Percentiles rank a stretch among this genome's conserved stretches.
phyloP scores from a whole-genome alignment of 1,284 basidiomycete species.

The Cryptococcus floricola region DNA sequence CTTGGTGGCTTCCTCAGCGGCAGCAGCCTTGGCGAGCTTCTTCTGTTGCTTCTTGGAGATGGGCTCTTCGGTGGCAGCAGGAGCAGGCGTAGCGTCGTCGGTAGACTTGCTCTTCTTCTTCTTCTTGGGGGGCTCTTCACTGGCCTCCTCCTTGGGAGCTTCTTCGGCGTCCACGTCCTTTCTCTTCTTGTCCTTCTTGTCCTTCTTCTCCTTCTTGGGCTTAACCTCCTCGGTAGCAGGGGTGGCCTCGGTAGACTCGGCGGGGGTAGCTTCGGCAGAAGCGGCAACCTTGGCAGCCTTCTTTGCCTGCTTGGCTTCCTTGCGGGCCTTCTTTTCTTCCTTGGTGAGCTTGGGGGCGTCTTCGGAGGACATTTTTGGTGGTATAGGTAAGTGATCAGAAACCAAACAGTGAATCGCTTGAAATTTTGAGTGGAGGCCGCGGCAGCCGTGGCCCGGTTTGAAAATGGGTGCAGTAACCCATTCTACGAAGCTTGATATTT shows the following conservation, averaged over 20 bases:
- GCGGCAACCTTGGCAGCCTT: constrained; percentile 23
- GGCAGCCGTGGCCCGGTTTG: not conserved
- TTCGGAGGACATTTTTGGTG: constrained; percentile 29
- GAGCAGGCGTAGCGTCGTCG: constrained; percentile 28
- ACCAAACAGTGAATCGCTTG: not conserved
- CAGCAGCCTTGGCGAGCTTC: constrained; percentile 38
- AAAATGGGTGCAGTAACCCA: not conserved
- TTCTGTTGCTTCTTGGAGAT: constrained; percentile 45
- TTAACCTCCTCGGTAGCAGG: constrained; percentile 4
- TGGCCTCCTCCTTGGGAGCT: constrained; percentile 6
- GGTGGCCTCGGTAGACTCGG: constrained; percentile 11
- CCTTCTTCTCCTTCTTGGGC: constrained; percentile 32
- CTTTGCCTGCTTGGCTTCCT: constrained; percentile 24
- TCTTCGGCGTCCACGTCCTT: constrained; percentile 32
- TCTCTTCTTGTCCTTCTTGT: constrained; percentile 35
- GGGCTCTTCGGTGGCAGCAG: constrained; percentile 14
- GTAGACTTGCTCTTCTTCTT: constrained; percentile 42
- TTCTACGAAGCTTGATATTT: not conserved
- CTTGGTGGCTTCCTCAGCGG: constrained; percentile 12
- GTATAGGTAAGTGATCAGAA: not conserved
- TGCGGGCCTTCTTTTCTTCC: constrained; percentile 39
- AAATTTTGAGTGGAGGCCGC: not conserved
- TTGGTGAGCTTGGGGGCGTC: constrained; percentile 34
- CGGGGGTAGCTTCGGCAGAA: constrained; percentile 1
- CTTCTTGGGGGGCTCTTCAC: constrained; percentile 17